Evolutionary conservation across 805 yeast species (phyloP).

Genomic region (Maudiozyma serrabonitensis): DNA sequence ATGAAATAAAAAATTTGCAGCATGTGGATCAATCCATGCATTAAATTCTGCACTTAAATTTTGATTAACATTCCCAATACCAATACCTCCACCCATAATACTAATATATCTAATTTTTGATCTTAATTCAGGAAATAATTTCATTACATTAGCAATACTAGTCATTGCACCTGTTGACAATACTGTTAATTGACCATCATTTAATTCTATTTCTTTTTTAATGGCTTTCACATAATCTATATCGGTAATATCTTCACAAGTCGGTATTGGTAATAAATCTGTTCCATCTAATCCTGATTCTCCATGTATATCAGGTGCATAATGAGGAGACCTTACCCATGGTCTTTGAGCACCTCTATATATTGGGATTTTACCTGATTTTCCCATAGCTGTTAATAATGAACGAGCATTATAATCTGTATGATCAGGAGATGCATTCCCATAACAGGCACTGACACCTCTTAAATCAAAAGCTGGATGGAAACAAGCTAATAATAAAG

Average conservation of each 20-base stretch:
- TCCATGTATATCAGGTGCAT: conserved; percentile 65
- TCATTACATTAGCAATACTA: conserved; percentile 50
- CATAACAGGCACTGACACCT: conserved; percentile 71
- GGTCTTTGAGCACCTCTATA: conserved; percentile 59
- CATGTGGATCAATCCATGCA: conserved; percentile 63
- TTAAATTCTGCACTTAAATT: conserved; percentile 64
- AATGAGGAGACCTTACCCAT: conserved; percentile 36
- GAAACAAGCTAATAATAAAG: conserved; percentile 52
- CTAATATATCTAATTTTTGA: conserved; percentile 43
- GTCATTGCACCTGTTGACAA: conserved; percentile 76
- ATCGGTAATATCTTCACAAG: conserved; percentile 11
- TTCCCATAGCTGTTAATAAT: conserved; percentile 49
- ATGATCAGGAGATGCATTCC: conserved; percentile 52
- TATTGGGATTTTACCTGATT: conserved; percentile 42
- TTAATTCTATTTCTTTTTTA: conserved; percentile 34
- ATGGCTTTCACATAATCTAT: conserved; percentile 33
- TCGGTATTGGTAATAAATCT: conserved; percentile 43
- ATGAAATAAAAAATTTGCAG: conserved; percentile 49
- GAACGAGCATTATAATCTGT: conserved; percentile 66
- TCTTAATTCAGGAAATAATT: conserved; percentile 44
- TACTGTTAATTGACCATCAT: conserved; percentile 44
- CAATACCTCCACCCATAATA: conserved; percentile 66
- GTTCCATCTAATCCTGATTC: conserved; percentile 72
- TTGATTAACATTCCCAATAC: conserved; percentile 38
- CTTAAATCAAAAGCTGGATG: conserved; percentile 48